Percentiles rank a stretch among this genome's conserved stretches.
These are phyloP conservation scores for Rutidosis leptorrhynchoides DNA, from an alignment of 129 eudicot genomes.

Conservation along the genomic window DNA sequence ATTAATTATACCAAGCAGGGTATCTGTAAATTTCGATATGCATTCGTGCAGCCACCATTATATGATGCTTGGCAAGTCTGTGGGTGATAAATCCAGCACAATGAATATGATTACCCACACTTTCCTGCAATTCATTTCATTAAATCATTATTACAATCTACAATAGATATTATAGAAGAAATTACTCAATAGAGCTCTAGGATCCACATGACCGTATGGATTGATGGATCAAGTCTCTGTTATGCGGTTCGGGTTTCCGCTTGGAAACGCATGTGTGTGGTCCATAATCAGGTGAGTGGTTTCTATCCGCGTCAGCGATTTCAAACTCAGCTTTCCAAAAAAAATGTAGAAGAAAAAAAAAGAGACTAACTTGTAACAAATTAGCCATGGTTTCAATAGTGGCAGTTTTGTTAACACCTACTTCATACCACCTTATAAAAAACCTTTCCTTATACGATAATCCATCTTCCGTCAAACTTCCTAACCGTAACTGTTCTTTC, in stretches of 20 bases:
- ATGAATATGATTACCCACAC: slow-evolving; percentile 88
- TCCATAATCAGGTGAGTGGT: too few relatives aligned
- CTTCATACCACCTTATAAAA: slow-evolving; percentile 79
- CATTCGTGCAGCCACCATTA: slow-evolving; percentile 91
- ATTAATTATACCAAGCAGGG: slow-evolving; percentile 68
- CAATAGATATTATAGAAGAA: background rate
- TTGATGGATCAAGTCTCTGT: too few relatives aligned
- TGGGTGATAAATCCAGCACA: slow-evolving; percentile 83
- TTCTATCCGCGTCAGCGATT: too few relatives aligned
- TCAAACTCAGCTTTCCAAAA: too few relatives aligned
- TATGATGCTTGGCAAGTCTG: slow-evolving; percentile 84
- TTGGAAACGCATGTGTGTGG: too few relatives aligned
- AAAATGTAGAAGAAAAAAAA: too few relatives aligned
- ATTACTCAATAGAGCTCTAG: background rate
- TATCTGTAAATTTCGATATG: slow-evolving; percentile 79
- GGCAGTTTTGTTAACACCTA: slow-evolving; percentile 80
- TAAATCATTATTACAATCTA: background rate
- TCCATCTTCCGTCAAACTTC: slow-evolving; percentile 76
- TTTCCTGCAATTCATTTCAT: slow-evolving; percentile 52
- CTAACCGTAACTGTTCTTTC: slow-evolving; percentile 61
- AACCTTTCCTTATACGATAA: slow-evolving; percentile 78
- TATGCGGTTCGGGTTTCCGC: too few relatives aligned
- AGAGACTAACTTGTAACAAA: slow-evolving; percentile 57
- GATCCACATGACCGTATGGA: too few relatives aligned
- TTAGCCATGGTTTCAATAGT: slow-evolving; percentile 87